Evolutionary conservation across 768 basidiomycete genomes (phyloP), one percentile per base, ranked within the genome.

Genomic region (Mycena capillaripes): DNA sequence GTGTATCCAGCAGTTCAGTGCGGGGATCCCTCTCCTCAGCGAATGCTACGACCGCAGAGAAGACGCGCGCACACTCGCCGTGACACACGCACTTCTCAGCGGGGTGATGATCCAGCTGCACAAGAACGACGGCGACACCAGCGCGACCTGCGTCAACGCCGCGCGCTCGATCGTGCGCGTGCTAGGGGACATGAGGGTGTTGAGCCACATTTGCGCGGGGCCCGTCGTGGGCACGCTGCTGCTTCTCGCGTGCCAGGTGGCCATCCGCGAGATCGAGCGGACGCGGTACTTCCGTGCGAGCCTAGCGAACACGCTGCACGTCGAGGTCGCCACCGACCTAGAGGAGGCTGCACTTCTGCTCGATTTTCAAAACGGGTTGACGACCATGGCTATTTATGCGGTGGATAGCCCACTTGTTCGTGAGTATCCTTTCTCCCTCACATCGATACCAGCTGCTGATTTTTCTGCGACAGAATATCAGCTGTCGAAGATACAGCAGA

Each of bases 101-200:
- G 72, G 72, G 17, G 75, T 76, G 23, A 17, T 64, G 25, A 69
- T 78, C 25, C 73, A 74, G 68, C 67, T 78, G 27, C 74, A 76
- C 44, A 75, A 65, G 60, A 69, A 40, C 69, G 70, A 36, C 30
- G 55, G 57, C 29, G 67, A 71, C 23, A 19, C 62, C 7, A 59
- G 57, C 57, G 21, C 50, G 25, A 29, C 30, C 0, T 71, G 66
- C 30, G 30, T 75, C 36, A n/a, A n/a, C 32, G 70, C 76, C 40
- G 77, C 77, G 27, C 72, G 72, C 10, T 21, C 30, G 14, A 75
- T 78, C 11, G 34, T 76, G 50, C 32, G 32, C n/a, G 56, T 40
- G 25, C 67, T 78, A 36, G 68, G 67, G 42, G 74, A 76, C 32
- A 52, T 63, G 11, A 69, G 71, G 29, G 59, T 64, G 3, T 55